These are phyloP conservation scores for Solanum chmielewskii DNA, from an alignment of 257 asterid genomes.

Conservation along the genomic window DNA sequence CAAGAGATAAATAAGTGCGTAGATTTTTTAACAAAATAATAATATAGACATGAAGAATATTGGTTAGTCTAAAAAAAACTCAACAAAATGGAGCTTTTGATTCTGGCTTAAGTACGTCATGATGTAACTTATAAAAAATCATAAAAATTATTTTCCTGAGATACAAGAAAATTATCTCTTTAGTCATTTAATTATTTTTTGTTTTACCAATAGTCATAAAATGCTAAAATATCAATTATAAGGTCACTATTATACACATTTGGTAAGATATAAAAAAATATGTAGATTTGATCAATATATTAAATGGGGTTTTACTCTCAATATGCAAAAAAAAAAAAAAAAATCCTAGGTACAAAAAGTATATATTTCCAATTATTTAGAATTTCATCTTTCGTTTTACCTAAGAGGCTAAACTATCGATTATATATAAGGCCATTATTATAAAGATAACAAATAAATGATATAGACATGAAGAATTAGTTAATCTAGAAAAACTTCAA, in stretches of 20 bases:
- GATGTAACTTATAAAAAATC: neutral
- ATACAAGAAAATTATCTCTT: neutral
- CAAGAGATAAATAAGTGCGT: neutral
- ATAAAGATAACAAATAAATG: neutral
- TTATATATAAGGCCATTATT: neutral
- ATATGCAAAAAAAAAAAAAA: too few relatives aligned
- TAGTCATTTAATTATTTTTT: neutral
- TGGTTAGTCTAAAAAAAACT: neutral
- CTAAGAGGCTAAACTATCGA: neutral
- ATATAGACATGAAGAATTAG: neutral
- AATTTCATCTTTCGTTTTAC: neutral
- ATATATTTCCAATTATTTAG: neutral
- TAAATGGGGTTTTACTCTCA: neutral
- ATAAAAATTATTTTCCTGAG: neutral
- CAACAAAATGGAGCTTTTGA: neutral
- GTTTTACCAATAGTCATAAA: neutral
- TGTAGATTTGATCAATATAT: neutral
- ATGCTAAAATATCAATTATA: neutral
- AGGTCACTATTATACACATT: neutral
- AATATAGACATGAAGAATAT: neutral
- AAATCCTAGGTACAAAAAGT: neutral
- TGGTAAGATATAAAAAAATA: neutral
- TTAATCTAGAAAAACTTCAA: neutral
- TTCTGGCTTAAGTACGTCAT: neutral
- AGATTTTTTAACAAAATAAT: neutral